Percentiles rank a stretch among this genome's conserved stretches.
Conservation (phyloP, 331 rosid genomes). For the Erythrophleum ivorense region DNA sequence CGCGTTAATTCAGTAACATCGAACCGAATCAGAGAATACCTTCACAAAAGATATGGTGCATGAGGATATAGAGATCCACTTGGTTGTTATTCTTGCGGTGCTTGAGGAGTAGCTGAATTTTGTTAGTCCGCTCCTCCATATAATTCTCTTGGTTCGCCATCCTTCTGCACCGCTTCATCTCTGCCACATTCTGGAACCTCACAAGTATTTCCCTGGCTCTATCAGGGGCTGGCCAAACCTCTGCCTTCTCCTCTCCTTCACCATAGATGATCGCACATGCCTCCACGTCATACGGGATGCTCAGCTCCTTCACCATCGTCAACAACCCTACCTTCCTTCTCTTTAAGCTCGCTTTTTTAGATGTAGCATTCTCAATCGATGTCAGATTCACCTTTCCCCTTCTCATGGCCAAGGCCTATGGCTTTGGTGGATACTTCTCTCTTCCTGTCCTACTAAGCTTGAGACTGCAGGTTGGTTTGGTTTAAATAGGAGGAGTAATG, state of each 20-base stretch:
- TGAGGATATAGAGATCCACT: constrained; percentile 33
- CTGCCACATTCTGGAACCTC: constrained; percentile 29
- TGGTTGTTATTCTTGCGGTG: constrained; percentile 30
- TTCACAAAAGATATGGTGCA: constrained; percentile 36
- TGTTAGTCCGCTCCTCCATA: constrained; percentile 8
- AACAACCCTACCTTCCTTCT: constrained; percentile 41
- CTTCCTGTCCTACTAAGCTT: neutral
- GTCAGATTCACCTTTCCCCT: constrained; percentile 35
- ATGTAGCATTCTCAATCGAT: constrained; percentile 35
- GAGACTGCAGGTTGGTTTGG: neutral
- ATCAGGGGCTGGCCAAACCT: constrained; percentile 49
- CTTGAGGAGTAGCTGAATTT: constrained; percentile 24
- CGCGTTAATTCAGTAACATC: neutral
- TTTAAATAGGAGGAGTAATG: no score
- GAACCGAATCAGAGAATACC: constrained; percentile 25
- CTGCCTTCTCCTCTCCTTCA: constrained; percentile 37
- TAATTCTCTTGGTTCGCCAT: constrained; percentile 34
- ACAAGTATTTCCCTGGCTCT: constrained; percentile 31
- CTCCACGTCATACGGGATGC: constrained; percentile 45
- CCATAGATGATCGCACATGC: constrained; percentile 44
- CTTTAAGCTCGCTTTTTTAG: constrained; percentile 43
- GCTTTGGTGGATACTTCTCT: neutral
- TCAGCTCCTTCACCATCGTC: constrained; percentile 45
- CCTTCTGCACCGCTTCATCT: constrained; percentile 23
- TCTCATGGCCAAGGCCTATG: neutral